Evolutionary conservation across 495 filamentous ascomycete genomes (phyloP).

Genomic region (Neohortaea acidophila): DNA sequence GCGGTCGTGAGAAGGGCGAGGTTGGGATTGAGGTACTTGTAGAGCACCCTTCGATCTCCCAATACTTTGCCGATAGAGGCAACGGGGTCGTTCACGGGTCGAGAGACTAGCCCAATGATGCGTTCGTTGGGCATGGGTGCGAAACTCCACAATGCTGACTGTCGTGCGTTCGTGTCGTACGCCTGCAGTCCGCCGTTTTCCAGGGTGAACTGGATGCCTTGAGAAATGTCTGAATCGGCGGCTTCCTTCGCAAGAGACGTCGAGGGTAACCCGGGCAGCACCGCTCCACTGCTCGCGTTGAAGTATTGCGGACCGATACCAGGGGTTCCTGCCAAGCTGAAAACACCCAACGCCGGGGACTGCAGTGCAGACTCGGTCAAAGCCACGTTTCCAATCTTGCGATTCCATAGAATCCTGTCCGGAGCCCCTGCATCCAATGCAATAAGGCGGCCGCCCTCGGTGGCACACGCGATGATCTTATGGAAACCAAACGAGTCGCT

Average conservation of each 20-base stretch:
- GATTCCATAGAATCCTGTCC: conserved; percentile 59
- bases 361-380: conserved; percentile 3
- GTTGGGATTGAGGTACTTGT: conserved; percentile 94
- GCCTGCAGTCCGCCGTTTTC: conserved; percentile 20
- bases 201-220: conserved; percentile 19
- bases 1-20: conserved; percentile 61
- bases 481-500: conserved; percentile 76
- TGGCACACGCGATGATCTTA: conserved; percentile 69
- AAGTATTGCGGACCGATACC: neutral
- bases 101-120: conserved; percentile 48
- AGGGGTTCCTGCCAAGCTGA: neutral
- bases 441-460: conserved; percentile 61
- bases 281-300: conserved; percentile 7
- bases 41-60: conserved; percentile 78
- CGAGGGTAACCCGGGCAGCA: neutral
- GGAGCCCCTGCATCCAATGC: conserved; percentile 62
- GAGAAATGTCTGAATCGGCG: neutral
- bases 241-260: neutral
- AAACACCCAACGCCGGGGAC: conserved; percentile 1
- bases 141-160: conserved; percentile 61
- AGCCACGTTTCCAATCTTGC: conserved; percentile 1
- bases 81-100: conserved; percentile 67
- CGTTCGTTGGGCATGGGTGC: conserved; percentile 47
- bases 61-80: conserved; percentile 91
- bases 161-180: conserved; percentile 3